These are phyloP conservation scores for Bathelium albidoporum DNA, from an alignment of 495 filamentous ascomycete genomes.

Conservation along the genomic window DNA sequence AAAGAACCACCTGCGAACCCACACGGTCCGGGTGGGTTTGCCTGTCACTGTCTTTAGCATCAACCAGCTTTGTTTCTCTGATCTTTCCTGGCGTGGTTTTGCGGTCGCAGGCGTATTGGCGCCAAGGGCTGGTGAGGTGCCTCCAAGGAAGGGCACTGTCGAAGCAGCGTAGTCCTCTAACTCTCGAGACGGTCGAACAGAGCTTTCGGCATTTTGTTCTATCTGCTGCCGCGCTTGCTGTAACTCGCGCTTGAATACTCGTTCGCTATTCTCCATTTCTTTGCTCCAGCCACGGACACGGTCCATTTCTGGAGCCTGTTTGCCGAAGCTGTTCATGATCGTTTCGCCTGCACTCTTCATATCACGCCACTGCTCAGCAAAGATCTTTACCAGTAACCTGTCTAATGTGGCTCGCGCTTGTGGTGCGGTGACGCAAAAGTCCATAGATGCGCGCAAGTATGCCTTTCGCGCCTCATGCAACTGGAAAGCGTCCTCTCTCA, in stretches of 20 bases:
- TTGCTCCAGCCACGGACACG: conserved; percentile 82
- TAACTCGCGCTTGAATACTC: conserved; percentile 67
- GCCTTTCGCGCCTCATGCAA: conserved; percentile 87
- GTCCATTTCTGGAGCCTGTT: conserved; percentile 70
- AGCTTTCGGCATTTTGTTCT: conserved; percentile 62
- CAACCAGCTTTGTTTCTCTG: conserved; percentile 92
- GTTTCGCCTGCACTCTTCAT: conserved; percentile 57
- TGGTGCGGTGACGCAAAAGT: conserved; percentile 80
- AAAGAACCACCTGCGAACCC: conserved; percentile 91
- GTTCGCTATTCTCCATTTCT: conserved; percentile 81
- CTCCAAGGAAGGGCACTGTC: conserved; percentile 75
- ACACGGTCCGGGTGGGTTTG: conserved; percentile 76
- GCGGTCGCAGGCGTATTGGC: conserved; percentile 34
- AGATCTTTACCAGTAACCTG: conserved; percentile 71
- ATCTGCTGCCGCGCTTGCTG: conserved; percentile 69
- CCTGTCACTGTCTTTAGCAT: conserved; percentile 72
- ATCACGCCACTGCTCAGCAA: conserved; percentile 77
- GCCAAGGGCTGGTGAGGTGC: conserved; percentile 50
- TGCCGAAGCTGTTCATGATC: conserved; percentile 45
- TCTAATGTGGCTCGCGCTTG: conserved; percentile 73
- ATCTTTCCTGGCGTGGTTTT: conserved; percentile 24
- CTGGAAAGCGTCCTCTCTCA: conserved; percentile 92
- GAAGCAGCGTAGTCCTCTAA: conserved; percentile 84
- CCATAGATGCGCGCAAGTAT: conserved; percentile 85
- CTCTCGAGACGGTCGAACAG: conserved; percentile 71